Evolutionary conservation across 805 yeast species (phyloP), one percentile per base, ranked within the genome.

Genomic region (Zygosaccharomyces bailii): DNA sequence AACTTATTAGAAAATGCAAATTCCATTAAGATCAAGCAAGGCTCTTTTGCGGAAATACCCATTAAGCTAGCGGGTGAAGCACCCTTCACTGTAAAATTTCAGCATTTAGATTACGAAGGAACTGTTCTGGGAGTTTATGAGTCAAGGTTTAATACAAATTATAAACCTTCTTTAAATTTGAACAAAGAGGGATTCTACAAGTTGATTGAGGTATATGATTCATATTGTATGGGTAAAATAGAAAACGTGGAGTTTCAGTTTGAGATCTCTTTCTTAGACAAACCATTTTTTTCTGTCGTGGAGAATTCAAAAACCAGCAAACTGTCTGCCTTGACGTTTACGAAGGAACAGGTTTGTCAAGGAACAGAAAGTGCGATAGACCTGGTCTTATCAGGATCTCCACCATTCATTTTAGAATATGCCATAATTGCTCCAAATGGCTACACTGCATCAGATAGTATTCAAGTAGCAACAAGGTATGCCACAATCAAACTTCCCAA

Each of bases 331-430:
- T 48, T 51, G 18, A 44, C 60, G 2, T 72, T 65, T 44, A 45
- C 52, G 2, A 69, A 72, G 31, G 52, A 61, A 8, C 65, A 65
- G 25, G 72, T 77, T 10, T 78, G 84, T 51, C 77, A 75, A 51
- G 70, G 68, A 32, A 68, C 65, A 23, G 78, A 74, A 43, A 74
- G 71, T 43, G 66, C 73, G 1, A 59, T 78, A 24, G 82, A 76
- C 43, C 49, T 85, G 25, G 59, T 71, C 2, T 61, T 84, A 27
- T 66, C 65, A 31, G 91, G 88, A 1, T 63, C 75, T 4, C 71
- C 81, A 1, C 90, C 91, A 18, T 87, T 87, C 51, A 64, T 75
- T n/a, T 67, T 89, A 19, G 79, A 77, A 31, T 87, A 88, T 60
- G 75, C 78, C n/a, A 64, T 84, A 11, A 66, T 66, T 20, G 65